Conservation (phyloP, 1,284 basidiomycete genomes). For the Inonotus hispidus region DNA sequence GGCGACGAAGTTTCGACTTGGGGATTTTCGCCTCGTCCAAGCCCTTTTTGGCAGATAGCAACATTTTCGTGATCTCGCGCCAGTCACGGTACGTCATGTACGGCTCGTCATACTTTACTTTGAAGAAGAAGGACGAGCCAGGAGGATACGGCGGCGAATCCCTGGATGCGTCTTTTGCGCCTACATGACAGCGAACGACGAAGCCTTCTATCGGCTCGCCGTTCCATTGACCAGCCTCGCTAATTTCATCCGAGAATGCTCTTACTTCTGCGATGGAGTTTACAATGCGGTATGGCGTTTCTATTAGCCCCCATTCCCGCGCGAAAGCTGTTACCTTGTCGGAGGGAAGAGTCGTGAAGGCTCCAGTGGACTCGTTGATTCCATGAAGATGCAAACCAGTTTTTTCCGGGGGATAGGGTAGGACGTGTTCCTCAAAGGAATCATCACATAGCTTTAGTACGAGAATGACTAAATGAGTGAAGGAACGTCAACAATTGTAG, state of each 20-base stretch:
- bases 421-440: constrained; percentile 95
- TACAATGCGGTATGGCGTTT: constrained; percentile 61
- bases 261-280: constrained; percentile 66
- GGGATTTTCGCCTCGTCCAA: constrained; percentile 37
- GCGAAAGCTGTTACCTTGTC: constrained; percentile 77
- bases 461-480: not conserved
- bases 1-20: constrained; percentile 55
- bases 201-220: constrained; percentile 93
- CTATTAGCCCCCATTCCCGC: constrained; percentile 87
- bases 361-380: constrained; percentile 69
- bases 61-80: constrained; percentile 86
- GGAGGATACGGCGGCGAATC: constrained; percentile 56
- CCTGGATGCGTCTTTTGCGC: constrained; percentile 27
- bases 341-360: constrained; percentile 73
- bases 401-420: constrained; percentile 74
- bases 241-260: constrained; percentile 66
- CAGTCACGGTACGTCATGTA: constrained; percentile 99
- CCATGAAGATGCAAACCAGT: constrained; percentile 95
- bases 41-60: constrained; percentile 45
- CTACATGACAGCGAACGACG: constrained; percentile 81
- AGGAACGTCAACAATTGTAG: not conserved
- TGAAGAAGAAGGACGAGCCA: constrained; percentile 95
- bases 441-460: constrained; percentile 86
- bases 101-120: constrained; percentile 98
- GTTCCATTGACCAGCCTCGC: constrained; percentile 70